Evolutionary conservation across 75 land plant genomes (phyloP).

Genomic region (Ceratopteris richardii): DNA sequence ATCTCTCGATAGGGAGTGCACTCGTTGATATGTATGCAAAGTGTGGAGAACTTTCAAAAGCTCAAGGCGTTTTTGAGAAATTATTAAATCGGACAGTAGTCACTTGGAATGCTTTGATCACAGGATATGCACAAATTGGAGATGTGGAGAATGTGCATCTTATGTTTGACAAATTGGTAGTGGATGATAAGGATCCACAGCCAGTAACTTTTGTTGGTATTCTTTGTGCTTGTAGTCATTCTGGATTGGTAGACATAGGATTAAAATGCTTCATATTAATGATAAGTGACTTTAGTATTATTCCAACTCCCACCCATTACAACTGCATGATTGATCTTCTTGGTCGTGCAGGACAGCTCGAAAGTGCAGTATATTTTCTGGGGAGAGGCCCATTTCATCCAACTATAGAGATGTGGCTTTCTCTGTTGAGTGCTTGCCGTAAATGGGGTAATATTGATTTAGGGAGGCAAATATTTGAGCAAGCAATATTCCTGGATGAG

Average conservation of each 20-base stretch:
- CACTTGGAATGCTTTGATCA: constrained; percentile 18
- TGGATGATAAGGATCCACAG: background rate
- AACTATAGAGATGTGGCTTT: no score
- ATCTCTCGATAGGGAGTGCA: background rate
- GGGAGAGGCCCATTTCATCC: no score
- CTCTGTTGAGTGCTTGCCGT: no score
- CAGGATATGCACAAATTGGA: constrained; percentile 8
- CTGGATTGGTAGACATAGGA: background rate
- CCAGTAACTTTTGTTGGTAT: background rate
- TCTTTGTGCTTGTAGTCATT: constrained; percentile 1
- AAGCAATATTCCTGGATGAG: no score
- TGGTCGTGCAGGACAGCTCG: background rate
- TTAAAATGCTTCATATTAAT: background rate
- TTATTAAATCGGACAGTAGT: constrained; percentile 4
- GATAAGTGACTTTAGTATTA: background rate
- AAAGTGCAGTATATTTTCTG: no score
- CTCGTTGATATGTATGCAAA: background rate
- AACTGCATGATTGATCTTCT: background rate
- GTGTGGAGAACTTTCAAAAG: constrained; percentile 4
- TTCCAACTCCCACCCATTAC: background rate
- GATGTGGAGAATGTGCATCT: background rate
- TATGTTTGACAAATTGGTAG: background rate
- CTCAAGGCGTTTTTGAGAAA: background rate
- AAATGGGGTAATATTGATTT: no score
- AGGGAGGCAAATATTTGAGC: no score